Evolutionary conservation across 352 stramenopile genomes (phyloP).

Genomic region (Globisporangium emineosum): DNA sequence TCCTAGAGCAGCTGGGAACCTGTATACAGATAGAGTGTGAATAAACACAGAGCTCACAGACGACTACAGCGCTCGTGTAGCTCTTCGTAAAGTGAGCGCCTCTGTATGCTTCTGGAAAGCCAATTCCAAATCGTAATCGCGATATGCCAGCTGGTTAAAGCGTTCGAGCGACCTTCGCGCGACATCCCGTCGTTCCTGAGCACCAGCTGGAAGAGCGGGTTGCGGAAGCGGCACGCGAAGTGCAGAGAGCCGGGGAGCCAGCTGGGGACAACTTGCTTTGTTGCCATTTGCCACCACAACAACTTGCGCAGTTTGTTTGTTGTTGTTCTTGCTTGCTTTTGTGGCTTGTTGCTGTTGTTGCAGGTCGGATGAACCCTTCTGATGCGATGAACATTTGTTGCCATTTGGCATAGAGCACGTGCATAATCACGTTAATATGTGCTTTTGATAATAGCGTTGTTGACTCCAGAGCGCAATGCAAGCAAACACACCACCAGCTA

Average conservation of each 20-base stretch:
- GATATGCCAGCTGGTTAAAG: not conserved
- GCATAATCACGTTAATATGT: not conserved
- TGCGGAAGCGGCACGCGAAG: too few species aligned
- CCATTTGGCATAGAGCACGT: not conserved
- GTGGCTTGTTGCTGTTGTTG: not conserved
- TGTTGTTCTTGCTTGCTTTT: not conserved
- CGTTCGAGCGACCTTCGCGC: not conserved
- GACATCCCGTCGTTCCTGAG: not conserved
- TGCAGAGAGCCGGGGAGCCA: conserved; percentile 1
- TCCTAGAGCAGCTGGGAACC: not conserved
- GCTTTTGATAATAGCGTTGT: not conserved
- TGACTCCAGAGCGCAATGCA: too few species aligned
- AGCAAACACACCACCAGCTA: too few species aligned
- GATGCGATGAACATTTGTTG: not conserved
- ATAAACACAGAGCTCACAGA: not conserved
- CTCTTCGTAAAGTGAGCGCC: conserved; percentile 6
- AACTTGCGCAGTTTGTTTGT: too few species aligned
- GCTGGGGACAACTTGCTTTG: not conserved
- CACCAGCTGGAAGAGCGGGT: conserved; percentile 7
- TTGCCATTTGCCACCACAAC: not conserved
- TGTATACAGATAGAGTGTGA: not conserved
- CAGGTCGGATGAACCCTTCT: not conserved
- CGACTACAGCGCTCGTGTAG: not conserved
- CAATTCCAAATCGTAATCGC: not conserved
- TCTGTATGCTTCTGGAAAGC: not conserved